A percentile compares a stretch with the other conserved stretches of the same genome.
phyloP scores from a whole-genome alignment of 2,329 filamentous ascomycete genomes.

The Sporothrix inflata region DNA sequence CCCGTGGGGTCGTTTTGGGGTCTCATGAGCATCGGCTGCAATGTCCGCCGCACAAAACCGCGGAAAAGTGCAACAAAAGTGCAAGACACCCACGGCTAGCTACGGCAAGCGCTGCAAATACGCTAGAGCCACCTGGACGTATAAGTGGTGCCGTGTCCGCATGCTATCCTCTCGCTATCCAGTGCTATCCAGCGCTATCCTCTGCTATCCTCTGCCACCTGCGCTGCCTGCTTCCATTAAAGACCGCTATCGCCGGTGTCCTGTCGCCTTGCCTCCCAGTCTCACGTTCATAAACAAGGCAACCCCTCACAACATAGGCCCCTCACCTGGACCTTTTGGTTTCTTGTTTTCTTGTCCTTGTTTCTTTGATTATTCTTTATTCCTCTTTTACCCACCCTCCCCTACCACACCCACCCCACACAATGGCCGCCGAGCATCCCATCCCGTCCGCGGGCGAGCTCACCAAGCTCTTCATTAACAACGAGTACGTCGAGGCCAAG shows the following conservation, averaged over 20 bases:
- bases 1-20: not conserved
- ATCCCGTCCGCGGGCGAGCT: conserved; percentile 16
- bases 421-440: conserved; percentile 1
- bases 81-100: not conserved
- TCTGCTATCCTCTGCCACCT: not conserved
- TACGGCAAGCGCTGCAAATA: not conserved
- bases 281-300: conserved; percentile 1
- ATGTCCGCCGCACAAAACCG: conserved; percentile 6
- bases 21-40: conserved; percentile 11
- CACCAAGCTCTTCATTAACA: conserved; percentile 31
- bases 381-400: not conserved
- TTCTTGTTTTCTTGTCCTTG: not conserved
- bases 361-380: not conserved
- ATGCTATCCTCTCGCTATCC: conserved; percentile 2
- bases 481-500: conserved; percentile 26
- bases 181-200: conserved; percentile 13
- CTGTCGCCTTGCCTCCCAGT: not conserved
- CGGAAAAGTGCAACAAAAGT: not conserved
- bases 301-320: not conserved
- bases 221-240: not conserved
- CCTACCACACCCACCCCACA: not conserved
- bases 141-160: conserved; percentile 1
- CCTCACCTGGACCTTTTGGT: not conserved
- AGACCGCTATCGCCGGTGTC: not conserved
- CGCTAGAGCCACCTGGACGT: not conserved